Evolutionary conservation across 345 rosid genomes (phyloP), one percentile per base, ranked within the genome.

Genomic region (Acer campestre): DNA sequence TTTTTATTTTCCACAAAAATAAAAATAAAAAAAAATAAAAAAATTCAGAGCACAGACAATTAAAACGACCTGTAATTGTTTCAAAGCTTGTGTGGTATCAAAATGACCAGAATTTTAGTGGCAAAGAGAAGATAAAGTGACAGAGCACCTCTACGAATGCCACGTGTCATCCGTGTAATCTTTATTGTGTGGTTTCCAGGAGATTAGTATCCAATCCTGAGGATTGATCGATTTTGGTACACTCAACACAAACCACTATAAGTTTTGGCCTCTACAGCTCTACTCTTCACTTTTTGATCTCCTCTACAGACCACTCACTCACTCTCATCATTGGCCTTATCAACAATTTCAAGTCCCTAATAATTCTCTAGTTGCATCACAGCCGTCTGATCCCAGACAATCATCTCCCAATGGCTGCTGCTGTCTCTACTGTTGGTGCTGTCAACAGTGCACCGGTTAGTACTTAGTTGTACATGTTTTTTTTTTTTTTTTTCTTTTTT

Each of bases 361-460:
- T 10, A 53, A 16, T 16, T 17, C n/a, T 53, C 58, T 53, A 53
- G n/a, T 53, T 53, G 3, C 8, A 29, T 8, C 61, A 23, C 48
- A 17, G 38, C 70, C 70, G 27, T 62, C 72, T 68, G n/a, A 12
- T 49, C 80, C 18, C 56, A 6, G 58, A 13, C 6, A 7, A 14
- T 20, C 49, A 65, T 7, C 4, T 44, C 2, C 44, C 31, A 13
- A 95, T 95, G 99, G 97, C 98, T 70, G 82, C 98, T 40, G 85
- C 97, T 58, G 85, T 92, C 79, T 83, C 98, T 79, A 92, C 98
- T 70, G 82, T 89, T 67, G 98, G 96, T 84, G 85, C 89, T 31
- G 87, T 89, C 84, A 94, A 89, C 87, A 76, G 90, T 70, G 85
- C 92, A 40, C 95, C 89, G 89, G 98, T 93, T 42, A 42, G n/a